A percentile compares a stretch with the other conserved stretches of the same genome.
These are phyloP conservation scores for Cryptosporidium meleagridis DNA, from an alignment of 169 alveolate species.

Conservation along the genomic window DNA sequence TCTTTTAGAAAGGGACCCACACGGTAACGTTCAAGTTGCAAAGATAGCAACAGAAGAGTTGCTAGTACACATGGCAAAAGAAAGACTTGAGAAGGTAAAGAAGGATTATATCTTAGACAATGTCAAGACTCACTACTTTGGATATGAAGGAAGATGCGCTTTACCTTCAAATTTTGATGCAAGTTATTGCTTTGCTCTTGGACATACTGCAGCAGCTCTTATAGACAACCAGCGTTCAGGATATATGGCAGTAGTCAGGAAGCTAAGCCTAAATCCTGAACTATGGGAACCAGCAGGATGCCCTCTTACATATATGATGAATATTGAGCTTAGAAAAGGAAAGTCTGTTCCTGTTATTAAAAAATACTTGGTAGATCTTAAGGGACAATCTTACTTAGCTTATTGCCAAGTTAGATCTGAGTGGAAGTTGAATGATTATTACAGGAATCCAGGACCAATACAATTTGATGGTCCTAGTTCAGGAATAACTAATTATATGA, in stretches of 20 bases:
- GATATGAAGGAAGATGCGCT: conserved; percentile 91
- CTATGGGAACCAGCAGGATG: conserved; percentile 90
- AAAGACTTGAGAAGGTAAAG: conserved; percentile 12
- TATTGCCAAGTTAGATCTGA: conserved; percentile 82
- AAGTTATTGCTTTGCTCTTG: conserved; percentile 88
- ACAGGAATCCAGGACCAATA: conserved; percentile 87
- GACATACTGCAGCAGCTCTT: conserved; percentile 85
- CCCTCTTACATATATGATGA: conserved; percentile 90
- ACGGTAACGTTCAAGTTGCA: conserved; percentile 90
- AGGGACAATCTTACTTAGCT: conserved; percentile 81
- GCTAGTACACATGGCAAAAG: conserved; percentile 76
- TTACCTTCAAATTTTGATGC: conserved; percentile 89
- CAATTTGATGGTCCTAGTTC: conserved; percentile 83
- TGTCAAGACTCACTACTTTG: conserved; percentile 86
- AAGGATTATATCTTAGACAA: conserved; percentile 77
- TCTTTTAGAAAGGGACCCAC: conserved; percentile 90
- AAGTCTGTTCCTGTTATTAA: conserved; percentile 87
- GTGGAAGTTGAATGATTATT: conserved; percentile 85
- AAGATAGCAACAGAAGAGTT: conserved; percentile 89
- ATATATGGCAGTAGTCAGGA: conserved; percentile 84
- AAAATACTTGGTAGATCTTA: conserved; percentile 86
- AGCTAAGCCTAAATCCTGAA: conserved; percentile 77
- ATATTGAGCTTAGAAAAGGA: conserved; percentile 89
- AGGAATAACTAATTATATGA: conserved; percentile 74
- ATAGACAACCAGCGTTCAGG: conserved; percentile 83